Conservation (phyloP, 441 rosid genomes). For the Pelargonium australe region DNA sequence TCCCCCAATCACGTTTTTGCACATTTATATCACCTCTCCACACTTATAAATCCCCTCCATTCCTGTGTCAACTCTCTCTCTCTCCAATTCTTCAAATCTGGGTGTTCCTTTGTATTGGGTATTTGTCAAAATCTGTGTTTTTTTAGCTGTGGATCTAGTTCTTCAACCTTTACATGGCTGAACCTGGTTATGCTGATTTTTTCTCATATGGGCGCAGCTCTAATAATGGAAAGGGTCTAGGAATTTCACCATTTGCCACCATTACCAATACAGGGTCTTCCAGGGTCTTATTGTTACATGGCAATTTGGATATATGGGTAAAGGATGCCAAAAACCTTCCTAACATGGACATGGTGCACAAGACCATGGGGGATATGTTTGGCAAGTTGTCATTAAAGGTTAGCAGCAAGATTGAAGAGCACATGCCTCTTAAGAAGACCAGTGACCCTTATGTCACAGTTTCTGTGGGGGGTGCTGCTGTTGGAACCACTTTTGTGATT, state of each 20-base stretch:
- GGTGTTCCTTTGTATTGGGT: background rate
- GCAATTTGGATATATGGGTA: conserved; percentile 79
- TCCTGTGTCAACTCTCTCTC: background rate
- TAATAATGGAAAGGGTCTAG: too few species aligned
- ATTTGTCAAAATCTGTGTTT: background rate
- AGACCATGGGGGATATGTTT: conserved; percentile 62
- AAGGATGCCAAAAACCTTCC: conserved; percentile 72
- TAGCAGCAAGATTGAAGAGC: conserved; percentile 48
- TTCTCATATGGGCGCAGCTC: too few species aligned
- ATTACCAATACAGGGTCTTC: conserved; percentile 22
- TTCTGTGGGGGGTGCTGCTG: conserved; percentile 47
- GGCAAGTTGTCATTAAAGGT: conserved; percentile 37
- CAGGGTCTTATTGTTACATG: conserved; percentile 69
- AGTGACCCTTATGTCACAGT: conserved; percentile 94
- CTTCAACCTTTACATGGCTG: too few species aligned
- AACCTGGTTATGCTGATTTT: too few species aligned
- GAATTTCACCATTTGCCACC: too few species aligned
- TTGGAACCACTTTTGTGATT: conserved; percentile 77
- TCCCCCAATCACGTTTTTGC: too few species aligned
- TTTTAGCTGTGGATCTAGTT: background rate
- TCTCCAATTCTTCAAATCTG: background rate
- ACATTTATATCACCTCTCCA: too few species aligned
- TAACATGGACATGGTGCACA: conserved; percentile 92
- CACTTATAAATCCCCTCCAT: background rate
- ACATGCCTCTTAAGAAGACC: conserved; percentile 24